These are phyloP conservation scores for Lizonia empirigonia DNA, from an alignment of 2,329 filamentous ascomycete species.

Conservation along the genomic window DNA sequence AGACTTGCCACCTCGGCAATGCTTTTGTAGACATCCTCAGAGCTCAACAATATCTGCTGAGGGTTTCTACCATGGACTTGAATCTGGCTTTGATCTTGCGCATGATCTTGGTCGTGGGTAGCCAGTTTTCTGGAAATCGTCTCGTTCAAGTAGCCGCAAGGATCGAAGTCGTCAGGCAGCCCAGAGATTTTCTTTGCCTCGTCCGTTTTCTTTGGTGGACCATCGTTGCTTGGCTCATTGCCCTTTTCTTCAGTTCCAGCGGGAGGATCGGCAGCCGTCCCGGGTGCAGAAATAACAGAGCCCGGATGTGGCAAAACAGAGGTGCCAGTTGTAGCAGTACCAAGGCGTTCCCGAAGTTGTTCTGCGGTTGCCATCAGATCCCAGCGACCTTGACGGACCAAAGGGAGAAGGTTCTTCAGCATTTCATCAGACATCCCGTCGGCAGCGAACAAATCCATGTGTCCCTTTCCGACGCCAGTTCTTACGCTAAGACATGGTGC, in stretches of 20 bases:
- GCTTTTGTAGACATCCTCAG: not conserved
- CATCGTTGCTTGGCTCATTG: too few relatives aligned
- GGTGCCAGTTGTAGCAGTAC: too few relatives aligned
- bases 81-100: not conserved
- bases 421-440: not conserved
- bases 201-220: not conserved
- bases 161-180: not conserved
- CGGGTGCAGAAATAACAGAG: not conserved
- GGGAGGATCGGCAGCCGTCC: not conserved
- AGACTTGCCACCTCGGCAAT: not conserved
- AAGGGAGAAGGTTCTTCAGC: not conserved
- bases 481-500: not conserved
- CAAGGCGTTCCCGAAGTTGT: not conserved
- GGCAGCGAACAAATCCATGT: not conserved
- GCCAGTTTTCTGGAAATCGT: not conserved
- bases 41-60: not conserved
- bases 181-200: too few relatives aligned
- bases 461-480: not conserved
- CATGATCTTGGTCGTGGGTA: too few relatives aligned
- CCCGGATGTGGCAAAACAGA: too few relatives aligned
- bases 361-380: not conserved
- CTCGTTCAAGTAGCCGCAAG: not conserved
- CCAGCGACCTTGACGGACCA: not conserved
- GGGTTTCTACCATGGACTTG: not conserved
- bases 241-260: not conserved